phyloP scores from a whole-genome alignment of 1,139 yeast species.

The Sugiyamaella xylanicola region DNA sequence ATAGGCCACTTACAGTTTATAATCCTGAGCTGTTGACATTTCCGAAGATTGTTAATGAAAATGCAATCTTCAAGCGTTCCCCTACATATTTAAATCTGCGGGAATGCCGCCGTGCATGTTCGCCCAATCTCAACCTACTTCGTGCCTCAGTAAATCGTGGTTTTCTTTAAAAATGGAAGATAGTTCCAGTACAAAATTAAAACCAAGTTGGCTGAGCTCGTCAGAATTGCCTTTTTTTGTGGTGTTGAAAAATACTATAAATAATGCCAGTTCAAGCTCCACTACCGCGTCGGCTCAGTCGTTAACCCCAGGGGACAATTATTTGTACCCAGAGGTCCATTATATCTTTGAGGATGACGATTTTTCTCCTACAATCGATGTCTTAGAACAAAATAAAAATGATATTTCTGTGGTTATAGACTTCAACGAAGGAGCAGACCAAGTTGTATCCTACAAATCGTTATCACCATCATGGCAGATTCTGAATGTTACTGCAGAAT shows the following conservation, averaged over 20 bases:
- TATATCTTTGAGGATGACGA: conserved; percentile 46
- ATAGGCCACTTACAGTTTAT: conserved; percentile 16
- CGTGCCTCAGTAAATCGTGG: too few relatives aligned
- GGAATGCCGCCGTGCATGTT: background rate
- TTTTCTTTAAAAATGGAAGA: conserved; percentile 2
- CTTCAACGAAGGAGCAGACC: conserved; percentile 41
- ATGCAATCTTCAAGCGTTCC: too few relatives aligned
- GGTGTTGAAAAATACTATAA: conserved; percentile 7
- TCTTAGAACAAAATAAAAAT: conserved; percentile 36
- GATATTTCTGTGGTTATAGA: conserved; percentile 44
- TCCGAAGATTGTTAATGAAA: too few relatives aligned
- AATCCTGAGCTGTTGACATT: conserved; percentile 9
- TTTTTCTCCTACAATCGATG: conserved; percentile 42
- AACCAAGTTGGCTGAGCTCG: conserved; percentile 7
- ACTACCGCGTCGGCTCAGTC: conserved; percentile 5
- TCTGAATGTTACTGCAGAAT: conserved; percentile 25
- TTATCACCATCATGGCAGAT: conserved; percentile 47
- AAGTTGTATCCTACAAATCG: conserved; percentile 37
- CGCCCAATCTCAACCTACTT: too few relatives aligned
- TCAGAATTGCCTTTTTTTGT: conserved; percentile 19
- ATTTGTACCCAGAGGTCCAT: conserved; percentile 43
- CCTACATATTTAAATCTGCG: too few relatives aligned
- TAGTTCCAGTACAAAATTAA: too few relatives aligned
- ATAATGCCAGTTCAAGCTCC: conserved; percentile 1
- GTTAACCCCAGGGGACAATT: background rate